Percentiles rank a stretch among this genome's conserved stretches.
phyloP scores from a whole-genome alignment of 495 filamentous ascomycete genomes.

The Podospora didyma region DNA sequence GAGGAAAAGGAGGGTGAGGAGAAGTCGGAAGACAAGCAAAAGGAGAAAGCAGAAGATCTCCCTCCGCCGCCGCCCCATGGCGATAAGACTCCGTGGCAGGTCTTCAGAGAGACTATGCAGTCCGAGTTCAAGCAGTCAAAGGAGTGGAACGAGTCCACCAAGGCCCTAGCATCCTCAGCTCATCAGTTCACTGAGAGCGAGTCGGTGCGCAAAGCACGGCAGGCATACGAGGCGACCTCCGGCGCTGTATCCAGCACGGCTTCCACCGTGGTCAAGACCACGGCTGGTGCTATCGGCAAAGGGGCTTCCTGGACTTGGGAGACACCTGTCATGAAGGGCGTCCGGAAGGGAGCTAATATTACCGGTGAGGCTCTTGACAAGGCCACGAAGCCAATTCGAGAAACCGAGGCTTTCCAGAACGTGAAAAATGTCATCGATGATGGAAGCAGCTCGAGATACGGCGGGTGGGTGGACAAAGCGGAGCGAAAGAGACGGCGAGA shows the following conservation, averaged over 20 bases:
- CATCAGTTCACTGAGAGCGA: conserved; percentile 93
- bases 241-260: conserved; percentile 70
- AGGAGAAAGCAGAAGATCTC: conserved; percentile 67
- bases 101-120: conserved; percentile 93
- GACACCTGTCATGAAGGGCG: conserved; percentile 83
- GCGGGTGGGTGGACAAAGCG: conserved; percentile 93
- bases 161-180: conserved; percentile 81
- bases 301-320: conserved; percentile 97
- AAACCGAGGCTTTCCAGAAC: conserved; percentile 90
- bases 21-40: conserved; percentile 42
- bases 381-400: conserved; percentile 85
- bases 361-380: conserved; percentile 87
- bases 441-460: conserved; percentile 91
- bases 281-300: conserved; percentile 80
- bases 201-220: conserved; percentile 77
- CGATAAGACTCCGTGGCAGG: conserved; percentile 96
- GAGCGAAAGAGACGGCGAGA: conserved; percentile 77
- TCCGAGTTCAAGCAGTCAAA: conserved; percentile 93
- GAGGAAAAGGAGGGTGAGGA: conserved; percentile 42
- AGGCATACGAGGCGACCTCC: conserved; percentile 79
- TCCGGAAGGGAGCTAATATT: conserved; percentile 78
- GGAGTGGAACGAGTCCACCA: conserved; percentile 98
- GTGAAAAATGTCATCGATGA: conserved; percentile 97
- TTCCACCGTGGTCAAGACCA: conserved; percentile 73
- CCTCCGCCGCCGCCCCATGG: conserved; percentile 92